Evolutionary conservation across 2,329 filamentous ascomycete species (phyloP).

Genomic region (Phaeophleospora eucalypticola): DNA sequence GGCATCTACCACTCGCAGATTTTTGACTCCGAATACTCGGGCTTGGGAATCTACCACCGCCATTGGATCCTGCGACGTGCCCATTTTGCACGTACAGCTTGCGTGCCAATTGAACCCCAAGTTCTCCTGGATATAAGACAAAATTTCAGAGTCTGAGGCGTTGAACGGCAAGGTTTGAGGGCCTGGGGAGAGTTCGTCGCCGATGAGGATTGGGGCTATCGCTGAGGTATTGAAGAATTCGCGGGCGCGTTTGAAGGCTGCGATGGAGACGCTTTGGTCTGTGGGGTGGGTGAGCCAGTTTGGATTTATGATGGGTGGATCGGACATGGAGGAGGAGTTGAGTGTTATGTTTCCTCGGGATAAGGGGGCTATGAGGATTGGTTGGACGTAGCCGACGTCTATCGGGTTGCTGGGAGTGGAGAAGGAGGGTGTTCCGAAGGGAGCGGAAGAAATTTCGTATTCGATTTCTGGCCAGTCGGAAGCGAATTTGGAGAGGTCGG

Average conservation of each 20-base stretch:
- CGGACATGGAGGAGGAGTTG: slow-evolving; percentile 35
- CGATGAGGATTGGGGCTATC: slow-evolving; percentile 23
- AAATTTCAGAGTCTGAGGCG: slow-evolving; percentile 10
- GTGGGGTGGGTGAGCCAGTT: slow-evolving; percentile 33
- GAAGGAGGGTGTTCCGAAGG: slow-evolving; percentile 2
- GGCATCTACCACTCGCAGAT: slow-evolving; percentile 23
- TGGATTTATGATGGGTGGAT: slow-evolving; percentile 40
- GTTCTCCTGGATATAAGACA: slow-evolving; percentile 3
- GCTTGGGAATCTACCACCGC: slow-evolving; percentile 19
- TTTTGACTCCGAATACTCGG: slow-evolving; percentile 16
- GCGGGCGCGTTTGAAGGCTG: slow-evolving; percentile 32
- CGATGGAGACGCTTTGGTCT: slow-evolving; percentile 33
- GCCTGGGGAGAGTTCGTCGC: slow-evolving; percentile 15
- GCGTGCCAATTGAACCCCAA: slow-evolving; percentile 8
- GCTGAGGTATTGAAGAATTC: slow-evolving; percentile 22
- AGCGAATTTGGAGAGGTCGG: slow-evolving; percentile 4
- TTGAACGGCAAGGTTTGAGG: slow-evolving; percentile 8
- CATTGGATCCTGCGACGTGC: slow-evolving; percentile 4
- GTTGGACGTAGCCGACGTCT: slow-evolving; percentile 4
- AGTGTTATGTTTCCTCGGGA: slow-evolving; percentile 43
- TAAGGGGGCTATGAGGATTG: slow-evolving; percentile 28
- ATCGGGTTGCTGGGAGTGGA: neutral
- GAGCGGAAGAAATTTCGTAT: slow-evolving; percentile 10
- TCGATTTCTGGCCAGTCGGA: slow-evolving; percentile 15
- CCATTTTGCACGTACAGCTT: slow-evolving; percentile 15